Conservation (phyloP, 228 moss, liverwort and hornwort species). For the Sphagnum fallax region DNA sequence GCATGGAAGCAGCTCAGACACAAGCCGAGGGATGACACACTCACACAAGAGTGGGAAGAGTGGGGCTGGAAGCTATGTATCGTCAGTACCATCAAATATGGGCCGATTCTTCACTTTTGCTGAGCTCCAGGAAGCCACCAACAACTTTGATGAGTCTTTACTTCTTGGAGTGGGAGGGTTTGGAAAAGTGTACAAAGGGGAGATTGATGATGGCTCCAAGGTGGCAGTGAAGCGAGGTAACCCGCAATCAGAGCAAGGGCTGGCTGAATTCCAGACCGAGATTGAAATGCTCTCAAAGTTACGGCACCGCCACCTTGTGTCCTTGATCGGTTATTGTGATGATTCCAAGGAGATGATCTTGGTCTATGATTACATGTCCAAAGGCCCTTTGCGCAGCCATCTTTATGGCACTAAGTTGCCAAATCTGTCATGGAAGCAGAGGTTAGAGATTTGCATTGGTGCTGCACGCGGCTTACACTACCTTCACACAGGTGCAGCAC, state of each 20-base stretch:
- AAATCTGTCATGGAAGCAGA: constrained; percentile 84
- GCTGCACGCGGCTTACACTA: constrained; percentile 91
- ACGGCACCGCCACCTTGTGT: constrained; percentile 75
- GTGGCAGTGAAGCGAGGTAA: constrained; percentile 88
- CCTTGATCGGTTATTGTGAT: constrained; percentile 80
- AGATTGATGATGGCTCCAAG: constrained; percentile 67
- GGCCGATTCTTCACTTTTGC: constrained; percentile 82
- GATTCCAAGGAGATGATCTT: constrained; percentile 92
- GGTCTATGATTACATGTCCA: constrained; percentile 88
- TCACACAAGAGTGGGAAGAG: constrained; percentile 84
- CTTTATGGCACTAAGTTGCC: constrained; percentile 75
- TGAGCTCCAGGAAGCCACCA: constrained; percentile 81
- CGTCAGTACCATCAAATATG: constrained; percentile 63
- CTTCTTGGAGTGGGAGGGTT: constrained; percentile 86
- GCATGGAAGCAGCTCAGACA: constrained; percentile 51
- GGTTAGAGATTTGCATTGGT: constrained; percentile 92
- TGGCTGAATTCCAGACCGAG: constrained; percentile 85
- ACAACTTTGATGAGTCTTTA: constrained; percentile 73
- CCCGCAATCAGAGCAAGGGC: constrained; percentile 71
- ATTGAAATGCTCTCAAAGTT: constrained; percentile 81
- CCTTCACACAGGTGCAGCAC: constrained; percentile 90
- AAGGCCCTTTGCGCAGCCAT: constrained; percentile 78
- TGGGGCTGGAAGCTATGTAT: constrained; percentile 78
- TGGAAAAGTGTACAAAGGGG: constrained; percentile 83
- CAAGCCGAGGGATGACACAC: constrained; percentile 63